These are phyloP conservation scores for Botryobasidium botryosum DNA, from an alignment of 768 basidiomycete genomes.

Conservation along the genomic window DNA sequence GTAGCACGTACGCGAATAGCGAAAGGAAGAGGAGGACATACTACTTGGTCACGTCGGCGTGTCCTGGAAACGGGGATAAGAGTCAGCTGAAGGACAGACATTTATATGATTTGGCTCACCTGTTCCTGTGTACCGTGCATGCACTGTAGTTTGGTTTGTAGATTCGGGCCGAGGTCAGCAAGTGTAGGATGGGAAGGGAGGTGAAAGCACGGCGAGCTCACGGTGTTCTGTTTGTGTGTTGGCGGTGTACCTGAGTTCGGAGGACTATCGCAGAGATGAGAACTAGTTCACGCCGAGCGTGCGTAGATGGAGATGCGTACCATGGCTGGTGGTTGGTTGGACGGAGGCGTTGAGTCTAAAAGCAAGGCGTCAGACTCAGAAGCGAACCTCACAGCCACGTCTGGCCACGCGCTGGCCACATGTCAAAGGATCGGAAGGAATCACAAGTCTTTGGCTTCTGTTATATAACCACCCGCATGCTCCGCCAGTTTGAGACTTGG, in stretches of 20 bases:
- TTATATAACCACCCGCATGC: no score
- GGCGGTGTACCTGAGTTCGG: slow-evolving; percentile 86
- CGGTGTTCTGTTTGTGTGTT: slow-evolving; percentile 93
- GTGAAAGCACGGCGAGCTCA: slow-evolving; percentile 30
- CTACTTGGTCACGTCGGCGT: slow-evolving; percentile 95
- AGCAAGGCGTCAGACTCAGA: no score
- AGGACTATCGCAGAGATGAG: slow-evolving; percentile 35
- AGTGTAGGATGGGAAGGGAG: no score
- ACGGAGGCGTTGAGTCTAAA: no score
- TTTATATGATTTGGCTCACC: slow-evolving; percentile 31
- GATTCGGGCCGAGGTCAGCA: no score
- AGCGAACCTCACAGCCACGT: no score
- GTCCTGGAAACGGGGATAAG: slow-evolving; percentile 37
- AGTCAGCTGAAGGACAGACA: slow-evolving; percentile 4
- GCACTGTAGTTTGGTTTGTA: slow-evolving; percentile 36
- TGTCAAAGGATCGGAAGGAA: no score
- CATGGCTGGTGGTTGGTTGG: no score
- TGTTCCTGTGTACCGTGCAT: slow-evolving; percentile 91
- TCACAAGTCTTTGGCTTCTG: no score
- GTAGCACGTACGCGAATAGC: neutral
- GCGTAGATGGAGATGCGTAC: no score
- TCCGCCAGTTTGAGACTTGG: no score
- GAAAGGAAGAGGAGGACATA: slow-evolving; percentile 25
- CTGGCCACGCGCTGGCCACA: no score
- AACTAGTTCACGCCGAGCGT: neutral